These are phyloP conservation scores for Wilhelminamyces savonicus DNA, from an alignment of 805 yeast species.

Conservation along the genomic window DNA sequence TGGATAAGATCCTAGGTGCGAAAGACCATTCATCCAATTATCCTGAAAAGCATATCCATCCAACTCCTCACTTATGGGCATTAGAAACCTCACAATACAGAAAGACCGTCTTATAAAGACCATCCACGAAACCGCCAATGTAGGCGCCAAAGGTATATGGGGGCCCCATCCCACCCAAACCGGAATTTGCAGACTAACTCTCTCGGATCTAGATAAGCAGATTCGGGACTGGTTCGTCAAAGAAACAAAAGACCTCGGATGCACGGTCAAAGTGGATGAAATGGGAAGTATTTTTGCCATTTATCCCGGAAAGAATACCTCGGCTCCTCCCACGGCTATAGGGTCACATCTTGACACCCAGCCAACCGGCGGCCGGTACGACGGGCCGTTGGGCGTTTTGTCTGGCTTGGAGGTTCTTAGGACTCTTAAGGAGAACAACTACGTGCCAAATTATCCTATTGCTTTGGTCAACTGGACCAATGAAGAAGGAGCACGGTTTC, in stretches of 20 bases:
- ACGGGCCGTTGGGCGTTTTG: slow-evolving; percentile 65
- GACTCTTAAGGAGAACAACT: slow-evolving; percentile 54
- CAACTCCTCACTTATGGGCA: too few species aligned
- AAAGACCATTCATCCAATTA: too few species aligned
- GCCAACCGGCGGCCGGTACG: slow-evolving; percentile 75
- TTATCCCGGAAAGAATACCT: slow-evolving; percentile 47
- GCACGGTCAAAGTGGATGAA: slow-evolving; percentile 52
- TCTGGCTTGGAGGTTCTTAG: slow-evolving; percentile 62
- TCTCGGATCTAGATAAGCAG: slow-evolving; percentile 54
- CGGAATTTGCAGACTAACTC: slow-evolving; percentile 62
- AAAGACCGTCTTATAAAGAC: slow-evolving; percentile 42
- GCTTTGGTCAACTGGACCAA: slow-evolving; percentile 67
- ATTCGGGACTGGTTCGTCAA: slow-evolving; percentile 61
- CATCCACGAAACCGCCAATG: slow-evolving; percentile 54
- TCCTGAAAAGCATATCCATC: too few species aligned
- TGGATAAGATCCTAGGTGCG: too few species aligned
- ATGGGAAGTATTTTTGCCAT: slow-evolving; percentile 67
- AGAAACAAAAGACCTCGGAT: slow-evolving; percentile 49
- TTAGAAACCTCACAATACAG: slow-evolving; percentile 1
- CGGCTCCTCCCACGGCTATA: slow-evolving; percentile 52
- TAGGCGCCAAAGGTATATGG: slow-evolving; percentile 63
- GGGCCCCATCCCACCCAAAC: slow-evolving; percentile 51
- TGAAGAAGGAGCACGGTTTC: slow-evolving; percentile 76
- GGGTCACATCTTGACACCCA: slow-evolving; percentile 76
- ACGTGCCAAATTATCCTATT: slow-evolving; percentile 59